phyloP scores from a whole-genome alignment of 2,329 filamentous ascomycete species.

The Dryadomyces sulphureus region DNA sequence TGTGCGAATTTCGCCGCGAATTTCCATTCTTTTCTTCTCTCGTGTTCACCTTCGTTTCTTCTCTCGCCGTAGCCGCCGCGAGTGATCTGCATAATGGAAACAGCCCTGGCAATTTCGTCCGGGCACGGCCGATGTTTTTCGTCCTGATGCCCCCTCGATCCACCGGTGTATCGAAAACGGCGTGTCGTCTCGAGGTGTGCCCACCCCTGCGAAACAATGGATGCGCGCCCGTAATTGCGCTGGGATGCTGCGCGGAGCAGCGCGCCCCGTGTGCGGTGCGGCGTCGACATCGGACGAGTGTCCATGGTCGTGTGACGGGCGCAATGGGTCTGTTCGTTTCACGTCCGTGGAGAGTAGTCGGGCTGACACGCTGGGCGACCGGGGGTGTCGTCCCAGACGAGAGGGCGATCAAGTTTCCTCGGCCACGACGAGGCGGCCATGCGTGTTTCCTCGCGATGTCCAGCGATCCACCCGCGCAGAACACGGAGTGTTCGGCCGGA shows the following conservation, averaged over 20 bases:
- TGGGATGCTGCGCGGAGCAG: too few species aligned
- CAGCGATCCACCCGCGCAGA: too few species aligned
- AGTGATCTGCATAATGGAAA: too few species aligned
- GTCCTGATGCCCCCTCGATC: not conserved
- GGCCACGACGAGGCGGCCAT: too few species aligned
- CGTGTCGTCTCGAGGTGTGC: not conserved
- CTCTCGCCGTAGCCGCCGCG: too few species aligned
- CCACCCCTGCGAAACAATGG: not conserved
- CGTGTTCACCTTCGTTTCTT: too few species aligned
- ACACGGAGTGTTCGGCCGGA: too few species aligned
- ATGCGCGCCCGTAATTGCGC: not conserved
- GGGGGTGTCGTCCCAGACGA: not conserved
- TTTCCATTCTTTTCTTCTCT: not conserved
- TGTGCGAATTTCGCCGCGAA: not conserved
- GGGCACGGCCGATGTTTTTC: not conserved
- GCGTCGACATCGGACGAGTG: not conserved
- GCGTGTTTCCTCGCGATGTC: too few species aligned
- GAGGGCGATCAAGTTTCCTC: not conserved
- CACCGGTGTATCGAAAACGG: not conserved
- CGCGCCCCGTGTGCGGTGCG: too few species aligned
- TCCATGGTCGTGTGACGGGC: not conserved
- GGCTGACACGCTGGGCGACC: not conserved
- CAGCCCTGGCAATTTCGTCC: too few species aligned
- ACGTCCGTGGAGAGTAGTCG: not conserved
- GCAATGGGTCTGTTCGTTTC: not conserved